phyloP scores from a whole-genome alignment of 805 yeast species.

The Yamadazyma laniorum region DNA sequence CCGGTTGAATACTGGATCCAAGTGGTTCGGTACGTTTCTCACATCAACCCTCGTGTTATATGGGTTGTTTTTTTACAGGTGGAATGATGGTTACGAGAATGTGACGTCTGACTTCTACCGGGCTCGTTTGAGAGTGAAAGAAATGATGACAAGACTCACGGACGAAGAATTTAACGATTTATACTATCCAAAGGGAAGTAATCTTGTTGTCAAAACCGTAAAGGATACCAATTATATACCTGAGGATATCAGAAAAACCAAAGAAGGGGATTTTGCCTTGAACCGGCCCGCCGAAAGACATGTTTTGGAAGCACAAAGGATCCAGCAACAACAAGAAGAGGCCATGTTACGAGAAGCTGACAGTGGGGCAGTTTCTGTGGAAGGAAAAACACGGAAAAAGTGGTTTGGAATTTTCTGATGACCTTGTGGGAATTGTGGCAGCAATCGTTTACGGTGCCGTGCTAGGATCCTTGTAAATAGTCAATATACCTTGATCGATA shows the following conservation, averaged over 20 bases:
- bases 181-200: slow-evolving; percentile 41
- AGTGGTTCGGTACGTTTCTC: slow-evolving; percentile 51
- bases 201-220: slow-evolving; percentile 41
- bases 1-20: slow-evolving; percentile 59
- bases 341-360: slow-evolving; percentile 24
- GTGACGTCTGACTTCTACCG: slow-evolving; percentile 69
- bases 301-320: slow-evolving; percentile 69
- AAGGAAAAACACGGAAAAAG: neutral
- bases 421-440: too few species aligned
- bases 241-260: slow-evolving; percentile 41
- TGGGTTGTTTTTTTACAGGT: slow-evolving; percentile 69
- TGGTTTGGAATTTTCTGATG: too few species aligned
- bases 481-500: too few species aligned
- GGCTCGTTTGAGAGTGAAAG: slow-evolving; percentile 55
- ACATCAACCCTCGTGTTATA: slow-evolving; percentile 52
- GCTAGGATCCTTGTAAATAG: too few species aligned
- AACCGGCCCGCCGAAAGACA: slow-evolving; percentile 73
- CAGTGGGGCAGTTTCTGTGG: neutral
- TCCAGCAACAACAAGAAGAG: slow-evolving; percentile 67
- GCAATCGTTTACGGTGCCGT: too few species aligned
- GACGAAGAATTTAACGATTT: slow-evolving; percentile 66
- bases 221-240: slow-evolving; percentile 44
- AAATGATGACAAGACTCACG: slow-evolving; percentile 52
- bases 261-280: slow-evolving; percentile 48
- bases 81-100: slow-evolving; percentile 84